Evolutionary conservation across 2,329 filamentous ascomycete genomes (phyloP), one percentile per base, ranked within the genome.

Genomic region (Huntiella moniliformis): DNA sequence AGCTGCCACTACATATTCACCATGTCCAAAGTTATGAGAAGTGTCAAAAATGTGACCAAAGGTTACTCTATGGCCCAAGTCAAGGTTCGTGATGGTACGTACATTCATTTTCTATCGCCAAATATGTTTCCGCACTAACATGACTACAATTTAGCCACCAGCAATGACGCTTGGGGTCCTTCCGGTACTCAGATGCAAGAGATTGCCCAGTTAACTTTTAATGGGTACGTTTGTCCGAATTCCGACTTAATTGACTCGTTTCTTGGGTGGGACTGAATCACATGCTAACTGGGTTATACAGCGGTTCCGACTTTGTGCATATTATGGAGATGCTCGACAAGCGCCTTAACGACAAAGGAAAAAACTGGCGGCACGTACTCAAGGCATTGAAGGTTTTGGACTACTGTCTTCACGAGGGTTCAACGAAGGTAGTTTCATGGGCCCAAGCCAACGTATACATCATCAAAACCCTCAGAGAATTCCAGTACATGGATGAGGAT

Each of bases 261-360:
- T 28, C 22, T 7, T 28, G 10, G 22, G 10, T 28, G 22, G 22
- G 7, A 16, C 12, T 8, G 11, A 5, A 8, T 44, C 31, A 33
- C 16, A 38, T 47, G 10, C 28, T 49, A 17, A 36, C 34, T 42
- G 6, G 22, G 38, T 32, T 33, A 37, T 36, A 37, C 53, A 93
- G 88, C 59, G 87, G 86, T 33, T 88, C 82, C 63, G 91, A 96
- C 61, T 98, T 98, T 67, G 94, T 94, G 67, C 88, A 98, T 61
- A 95, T 98, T 57, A 94, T 98, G 80, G 91, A 98, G 62, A 98
- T 98, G 85, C 71, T 98, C 54, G 91, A 98, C 65, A 96, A 96
- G 69, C 81, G 91, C 54, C 68, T 98, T 57, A 98, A 98, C 57
- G 91, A 98, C 64, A 96, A 98, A 64, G 91, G 91, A 58, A 98